phyloP scores from a whole-genome alignment of 257 asterid genomes.

The Solanum gandarillasii region DNA sequence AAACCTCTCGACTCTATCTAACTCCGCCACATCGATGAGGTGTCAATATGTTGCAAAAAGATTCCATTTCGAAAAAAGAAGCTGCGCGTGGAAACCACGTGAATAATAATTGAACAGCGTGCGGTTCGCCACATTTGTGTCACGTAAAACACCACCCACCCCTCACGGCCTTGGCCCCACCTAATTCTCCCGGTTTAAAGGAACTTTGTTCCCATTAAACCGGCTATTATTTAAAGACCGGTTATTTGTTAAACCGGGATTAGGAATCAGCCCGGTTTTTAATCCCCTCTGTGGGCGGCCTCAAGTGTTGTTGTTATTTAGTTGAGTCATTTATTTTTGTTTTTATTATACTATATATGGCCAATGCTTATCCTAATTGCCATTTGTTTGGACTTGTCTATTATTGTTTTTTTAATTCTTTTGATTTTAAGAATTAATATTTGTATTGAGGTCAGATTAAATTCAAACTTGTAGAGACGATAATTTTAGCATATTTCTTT shows the following conservation, averaged over 20 bases:
- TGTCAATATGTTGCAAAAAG: background rate
- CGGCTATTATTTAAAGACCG: background rate
- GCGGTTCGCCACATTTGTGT: slow-evolving; percentile 11
- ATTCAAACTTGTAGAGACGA: background rate
- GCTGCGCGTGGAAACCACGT: slow-evolving; percentile 15
- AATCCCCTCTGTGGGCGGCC: slow-evolving; percentile 21
- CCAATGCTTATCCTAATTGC: background rate
- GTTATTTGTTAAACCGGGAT: background rate
- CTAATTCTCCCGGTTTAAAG: slow-evolving; percentile 30
- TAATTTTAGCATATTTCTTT: too few relatives aligned
- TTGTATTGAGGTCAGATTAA: background rate
- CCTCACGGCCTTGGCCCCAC: background rate
- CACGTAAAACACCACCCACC: slow-evolving; percentile 17
- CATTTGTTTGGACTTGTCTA: background rate
- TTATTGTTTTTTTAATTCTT: background rate
- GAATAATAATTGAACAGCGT: slow-evolving; percentile 4
- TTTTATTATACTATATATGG: background rate
- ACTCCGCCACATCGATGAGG: background rate
- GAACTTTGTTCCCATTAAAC: slow-evolving; percentile 5
- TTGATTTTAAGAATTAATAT: background rate
- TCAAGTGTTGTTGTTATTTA: background rate
- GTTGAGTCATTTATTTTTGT: slow-evolving; percentile 2
- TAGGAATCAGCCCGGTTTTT: background rate
- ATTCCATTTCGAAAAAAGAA: background rate
- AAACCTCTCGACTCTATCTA: background rate